A percentile compares a stretch with the other conserved stretches of the same genome.
These are phyloP conservation scores for Hsuehochloa calcarea DNA, from an alignment of 176 grass and related monocot genomes.

Conservation along the genomic window DNA sequence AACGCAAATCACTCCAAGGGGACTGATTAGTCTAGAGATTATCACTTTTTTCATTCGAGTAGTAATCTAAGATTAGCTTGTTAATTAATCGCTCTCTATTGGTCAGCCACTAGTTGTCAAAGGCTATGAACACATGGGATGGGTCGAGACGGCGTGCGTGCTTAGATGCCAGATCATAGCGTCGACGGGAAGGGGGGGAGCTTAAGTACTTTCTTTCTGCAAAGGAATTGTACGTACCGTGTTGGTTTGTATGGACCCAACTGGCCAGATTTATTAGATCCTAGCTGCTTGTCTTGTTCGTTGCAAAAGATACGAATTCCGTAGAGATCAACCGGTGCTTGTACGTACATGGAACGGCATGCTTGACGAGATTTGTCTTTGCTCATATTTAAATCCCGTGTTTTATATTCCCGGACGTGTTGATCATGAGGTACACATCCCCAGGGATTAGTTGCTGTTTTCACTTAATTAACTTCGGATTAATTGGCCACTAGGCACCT, in stretches of 20 bases:
- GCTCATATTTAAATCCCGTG: neutral
- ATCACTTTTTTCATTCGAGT: neutral
- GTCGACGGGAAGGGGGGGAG: no score
- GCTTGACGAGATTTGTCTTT: slow-evolving; percentile 11
- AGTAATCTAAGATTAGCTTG: neutral
- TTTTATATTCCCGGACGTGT: neutral
- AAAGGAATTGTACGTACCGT: neutral
- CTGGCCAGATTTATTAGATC: slow-evolving; percentile 12
- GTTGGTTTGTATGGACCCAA: neutral
- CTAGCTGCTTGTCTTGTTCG: slow-evolving; percentile 19
- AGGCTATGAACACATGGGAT: slow-evolving; percentile 4
- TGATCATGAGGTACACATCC: slow-evolving; percentile 21
- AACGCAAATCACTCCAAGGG: slow-evolving; percentile 5
- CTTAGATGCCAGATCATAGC: neutral
- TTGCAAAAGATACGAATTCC: slow-evolving; percentile 25
- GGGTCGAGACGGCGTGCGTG: neutral
- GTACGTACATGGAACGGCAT: slow-evolving; percentile 7
- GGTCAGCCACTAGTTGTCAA: slow-evolving; percentile 3
- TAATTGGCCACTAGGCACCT: neutral
- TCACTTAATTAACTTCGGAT: neutral
- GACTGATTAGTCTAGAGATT: slow-evolving; percentile 20
- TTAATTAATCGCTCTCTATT: neutral
- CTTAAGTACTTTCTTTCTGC: neutral
- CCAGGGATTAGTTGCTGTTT: neutral
- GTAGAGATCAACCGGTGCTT: neutral